These are phyloP conservation scores for Monosporascus sp. DNA, from an alignment of 2,329 filamentous ascomycete genomes.

Conservation along the genomic window DNA sequence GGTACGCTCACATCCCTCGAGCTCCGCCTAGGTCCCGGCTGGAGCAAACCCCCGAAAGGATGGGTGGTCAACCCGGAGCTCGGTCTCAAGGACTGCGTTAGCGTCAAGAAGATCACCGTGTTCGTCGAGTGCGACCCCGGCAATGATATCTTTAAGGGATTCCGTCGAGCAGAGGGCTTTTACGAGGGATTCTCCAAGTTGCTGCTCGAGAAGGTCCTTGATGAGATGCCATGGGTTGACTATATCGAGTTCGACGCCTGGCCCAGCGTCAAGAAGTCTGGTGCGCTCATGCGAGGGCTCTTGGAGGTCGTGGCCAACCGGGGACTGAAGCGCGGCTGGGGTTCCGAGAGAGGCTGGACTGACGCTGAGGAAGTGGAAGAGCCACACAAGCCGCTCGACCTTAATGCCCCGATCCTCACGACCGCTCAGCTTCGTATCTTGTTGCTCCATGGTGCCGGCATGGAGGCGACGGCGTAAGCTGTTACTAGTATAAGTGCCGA, in stretches of 20 bases:
- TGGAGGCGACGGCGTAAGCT: constrained; percentile 5
- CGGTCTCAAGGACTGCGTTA: constrained; percentile 57
- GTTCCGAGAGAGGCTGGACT: constrained; percentile 61
- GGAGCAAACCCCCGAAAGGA: constrained; percentile 62
- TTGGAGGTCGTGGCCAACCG: constrained; percentile 45
- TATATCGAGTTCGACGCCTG: constrained; percentile 67
- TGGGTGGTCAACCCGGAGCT: constrained; percentile 64
- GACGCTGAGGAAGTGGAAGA: constrained; percentile 41
- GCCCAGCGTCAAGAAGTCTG: constrained; percentile 57
- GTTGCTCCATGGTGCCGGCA: constrained; percentile 18
- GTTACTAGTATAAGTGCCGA: too few species aligned
- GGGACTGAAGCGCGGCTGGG: constrained; percentile 58
- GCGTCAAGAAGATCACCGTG: constrained; percentile 55
- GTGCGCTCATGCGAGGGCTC: constrained; percentile 59
- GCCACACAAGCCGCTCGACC: constrained; percentile 14
- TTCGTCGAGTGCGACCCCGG: constrained; percentile 71
- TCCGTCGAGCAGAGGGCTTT: constrained; percentile 59
- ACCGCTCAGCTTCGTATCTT: constrained; percentile 9
- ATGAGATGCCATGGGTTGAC: constrained; percentile 49
- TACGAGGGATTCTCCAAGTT: constrained; percentile 62
- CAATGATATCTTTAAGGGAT: constrained; percentile 61
- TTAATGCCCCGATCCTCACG: constrained; percentile 13
- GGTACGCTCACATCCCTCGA: constrained; percentile 58
- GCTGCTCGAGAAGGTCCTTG: constrained; percentile 52
- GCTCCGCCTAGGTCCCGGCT: constrained; percentile 67